Evolutionary conservation across 2,329 filamentous ascomycete species (phyloP).

Genomic region (Juglanconis oblonga): DNA sequence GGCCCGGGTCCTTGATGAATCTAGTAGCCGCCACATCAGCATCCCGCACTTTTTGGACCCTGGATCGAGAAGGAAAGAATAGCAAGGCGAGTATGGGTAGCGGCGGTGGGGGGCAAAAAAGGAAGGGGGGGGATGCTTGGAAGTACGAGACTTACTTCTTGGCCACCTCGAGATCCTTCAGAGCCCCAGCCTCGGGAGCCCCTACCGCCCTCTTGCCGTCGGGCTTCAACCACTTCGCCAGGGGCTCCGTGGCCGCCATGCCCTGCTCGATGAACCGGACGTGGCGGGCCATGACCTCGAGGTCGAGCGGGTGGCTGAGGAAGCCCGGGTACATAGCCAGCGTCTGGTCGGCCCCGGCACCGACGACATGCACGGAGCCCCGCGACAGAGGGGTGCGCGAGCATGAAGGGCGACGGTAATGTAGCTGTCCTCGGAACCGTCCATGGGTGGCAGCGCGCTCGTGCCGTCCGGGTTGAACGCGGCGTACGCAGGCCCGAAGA

Average conservation of each 20-base stretch:
- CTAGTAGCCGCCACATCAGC: not conserved
- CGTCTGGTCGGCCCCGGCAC: constrained; percentile 35
- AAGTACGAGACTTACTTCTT: constrained; percentile 13
- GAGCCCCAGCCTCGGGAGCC: not conserved
- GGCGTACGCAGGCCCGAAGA: not conserved
- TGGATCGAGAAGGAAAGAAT: no score
- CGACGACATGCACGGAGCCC: constrained; percentile 49
- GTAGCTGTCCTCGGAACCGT: constrained; percentile 2
- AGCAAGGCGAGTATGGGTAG: no score
- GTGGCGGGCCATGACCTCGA: not conserved
- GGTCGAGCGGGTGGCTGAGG: constrained; percentile 1
- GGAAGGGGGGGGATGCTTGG: no score
- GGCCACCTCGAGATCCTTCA: constrained; percentile 7
- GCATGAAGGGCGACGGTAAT: constrained; percentile 3
- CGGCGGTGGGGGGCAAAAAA: no score
- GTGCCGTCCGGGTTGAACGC: constrained; percentile 7
- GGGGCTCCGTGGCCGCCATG: constrained; percentile 33
- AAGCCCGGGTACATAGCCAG: constrained; percentile 21
- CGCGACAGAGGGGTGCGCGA: constrained; percentile 16
- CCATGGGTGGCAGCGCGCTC: not conserved
- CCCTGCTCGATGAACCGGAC: constrained; percentile 23
- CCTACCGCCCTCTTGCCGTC: constrained; percentile 12
- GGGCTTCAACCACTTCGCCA: constrained; percentile 34
- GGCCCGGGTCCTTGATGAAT: constrained; percentile 1
- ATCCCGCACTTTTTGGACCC: no score